These are phyloP conservation scores for Podospora pseudocomata DNA, from an alignment of 495 filamentous ascomycete genomes.

Conservation along the genomic window DNA sequence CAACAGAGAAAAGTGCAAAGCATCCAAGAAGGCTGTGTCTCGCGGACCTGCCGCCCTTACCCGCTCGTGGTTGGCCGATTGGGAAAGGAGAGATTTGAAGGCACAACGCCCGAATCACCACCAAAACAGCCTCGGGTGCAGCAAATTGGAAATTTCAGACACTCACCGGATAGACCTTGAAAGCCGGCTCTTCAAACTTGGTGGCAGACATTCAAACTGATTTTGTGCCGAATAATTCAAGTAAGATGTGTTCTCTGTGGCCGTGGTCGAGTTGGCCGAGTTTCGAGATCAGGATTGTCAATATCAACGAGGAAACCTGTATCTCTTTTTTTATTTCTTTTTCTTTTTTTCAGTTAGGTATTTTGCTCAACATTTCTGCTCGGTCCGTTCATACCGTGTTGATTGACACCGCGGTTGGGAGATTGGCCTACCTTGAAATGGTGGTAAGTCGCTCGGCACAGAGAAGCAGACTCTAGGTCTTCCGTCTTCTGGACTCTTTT, in stretches of 20 bases:
- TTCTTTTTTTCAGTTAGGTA: too few species aligned
- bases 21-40: background rate
- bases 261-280: too few species aligned
- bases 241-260: background rate
- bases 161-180: constrained; percentile 52
- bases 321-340: too few species aligned
- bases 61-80: background rate
- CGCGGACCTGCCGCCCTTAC: background rate
- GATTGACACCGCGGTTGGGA: background rate
- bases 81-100: background rate
- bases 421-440: background rate
- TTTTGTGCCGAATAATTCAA: constrained; percentile 18
- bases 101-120: background rate
- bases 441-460: too few species aligned
- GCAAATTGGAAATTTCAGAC: background rate
- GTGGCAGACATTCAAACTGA: constrained; percentile 50
- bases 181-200: constrained; percentile 47
- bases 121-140: background rate
- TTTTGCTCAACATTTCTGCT: too few species aligned
- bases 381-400: too few species aligned
- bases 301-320: too few species aligned
- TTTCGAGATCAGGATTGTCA: too few species aligned
- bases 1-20: background rate
- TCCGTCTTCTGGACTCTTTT: background rate
- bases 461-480: background rate